Evolutionary conservation across 257 asterid genomes (phyloP).

Genomic region (Jacaranda mimosifolia): DNA sequence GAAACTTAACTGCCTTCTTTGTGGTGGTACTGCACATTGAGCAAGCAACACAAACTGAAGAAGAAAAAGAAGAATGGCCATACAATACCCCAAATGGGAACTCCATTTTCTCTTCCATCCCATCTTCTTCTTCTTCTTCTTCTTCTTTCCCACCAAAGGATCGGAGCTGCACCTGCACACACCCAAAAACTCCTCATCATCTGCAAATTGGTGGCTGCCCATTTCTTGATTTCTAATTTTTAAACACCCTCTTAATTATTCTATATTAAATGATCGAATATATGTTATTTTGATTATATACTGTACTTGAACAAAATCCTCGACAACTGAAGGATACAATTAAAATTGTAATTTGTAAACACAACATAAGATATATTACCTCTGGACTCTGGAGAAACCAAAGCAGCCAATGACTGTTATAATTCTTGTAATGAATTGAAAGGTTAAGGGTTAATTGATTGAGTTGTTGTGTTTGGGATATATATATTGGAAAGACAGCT

Average conservation of each 20-base stretch:
- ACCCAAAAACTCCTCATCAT: too few species aligned
- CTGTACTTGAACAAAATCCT: too few species aligned
- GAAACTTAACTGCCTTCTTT: constrained; percentile 51
- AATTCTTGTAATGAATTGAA: not conserved
- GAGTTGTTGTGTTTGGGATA: not conserved
- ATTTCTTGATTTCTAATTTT: too few species aligned
- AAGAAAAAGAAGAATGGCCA: constrained; percentile 30
- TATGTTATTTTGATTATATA: too few species aligned
- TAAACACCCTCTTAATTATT: too few species aligned
- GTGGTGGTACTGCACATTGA: constrained; percentile 43
- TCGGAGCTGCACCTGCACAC: not conserved
- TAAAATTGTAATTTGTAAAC: too few species aligned
- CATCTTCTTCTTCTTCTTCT: constrained; percentile 41
- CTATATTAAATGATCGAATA: too few species aligned
- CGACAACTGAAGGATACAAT: not conserved
- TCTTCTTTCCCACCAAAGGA: not conserved
- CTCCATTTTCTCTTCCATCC: constrained; percentile 42
- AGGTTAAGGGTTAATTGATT: not conserved
- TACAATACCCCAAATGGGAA: constrained; percentile 25
- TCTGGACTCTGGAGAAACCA: not conserved
- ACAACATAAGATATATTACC: not conserved
- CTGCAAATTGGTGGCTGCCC: too few species aligned
- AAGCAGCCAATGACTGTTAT: not conserved
- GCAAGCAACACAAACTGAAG: constrained; percentile 46
- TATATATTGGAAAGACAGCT: constrained; percentile 15